Evolutionary conservation across 2,329 filamentous ascomycete genomes (phyloP).

Genomic region (Chalaropsis thielavioides): DNA sequence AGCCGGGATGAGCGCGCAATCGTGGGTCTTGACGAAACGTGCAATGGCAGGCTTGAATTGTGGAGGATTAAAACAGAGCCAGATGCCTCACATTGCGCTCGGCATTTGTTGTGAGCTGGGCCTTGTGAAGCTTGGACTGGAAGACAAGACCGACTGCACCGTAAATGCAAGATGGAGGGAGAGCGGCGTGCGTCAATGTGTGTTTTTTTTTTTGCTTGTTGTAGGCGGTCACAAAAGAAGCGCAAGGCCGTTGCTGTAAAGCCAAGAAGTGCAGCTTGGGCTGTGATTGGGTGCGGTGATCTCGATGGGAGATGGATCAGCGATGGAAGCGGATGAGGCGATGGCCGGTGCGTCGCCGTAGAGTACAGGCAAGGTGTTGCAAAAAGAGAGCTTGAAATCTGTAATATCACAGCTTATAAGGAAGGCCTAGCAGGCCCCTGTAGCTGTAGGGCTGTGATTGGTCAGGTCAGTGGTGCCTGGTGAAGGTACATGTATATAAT

Average conservation of each 20-base stretch:
- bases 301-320: background rate
- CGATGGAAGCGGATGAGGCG: background rate
- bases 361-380: background rate
- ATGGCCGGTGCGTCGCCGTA: background rate
- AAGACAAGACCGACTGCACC: background rate
- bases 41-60: background rate
- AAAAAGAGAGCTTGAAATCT: background rate
- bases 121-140: background rate
- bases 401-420: no score
- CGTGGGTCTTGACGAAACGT: background rate
- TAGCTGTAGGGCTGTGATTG: background rate
- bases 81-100: background rate
- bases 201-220: background rate
- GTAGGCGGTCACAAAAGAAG: background rate
- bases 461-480: no score
- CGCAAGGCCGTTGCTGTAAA: background rate
- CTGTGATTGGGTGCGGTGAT: background rate
- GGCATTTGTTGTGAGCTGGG: background rate
- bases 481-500: no score
- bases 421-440: background rate
- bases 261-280: background rate
- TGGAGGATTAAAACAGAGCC: constrained; percentile 3
- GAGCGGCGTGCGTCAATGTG: background rate
- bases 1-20: no score
- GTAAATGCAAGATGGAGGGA: background rate